Percentiles rank a stretch among this genome's conserved stretches.
Conservation (phyloP, 2,329 filamentous ascomycete genomes). For the Monilinia fructicola region DNA sequence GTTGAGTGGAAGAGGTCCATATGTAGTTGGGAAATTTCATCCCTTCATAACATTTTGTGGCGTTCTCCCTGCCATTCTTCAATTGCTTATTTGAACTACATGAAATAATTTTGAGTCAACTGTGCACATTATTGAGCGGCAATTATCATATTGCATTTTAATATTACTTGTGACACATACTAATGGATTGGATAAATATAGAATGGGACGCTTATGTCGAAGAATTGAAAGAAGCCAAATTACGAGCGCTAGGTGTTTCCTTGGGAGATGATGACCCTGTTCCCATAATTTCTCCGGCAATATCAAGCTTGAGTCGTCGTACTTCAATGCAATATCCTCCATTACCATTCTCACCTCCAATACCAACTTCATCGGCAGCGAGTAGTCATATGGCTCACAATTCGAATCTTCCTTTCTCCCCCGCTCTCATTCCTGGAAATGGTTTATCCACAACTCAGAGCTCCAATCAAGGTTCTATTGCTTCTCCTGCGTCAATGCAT, state of each 20-base stretch:
- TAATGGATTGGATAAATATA: conserved; percentile 27
- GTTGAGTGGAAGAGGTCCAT: not conserved
- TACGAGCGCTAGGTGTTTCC: conserved; percentile 86
- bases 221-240: conserved; percentile 83
- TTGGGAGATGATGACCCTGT: conserved; percentile 69
- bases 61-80: conserved; percentile 10
- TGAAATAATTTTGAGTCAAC: not conserved
- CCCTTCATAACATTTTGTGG: conserved; percentile 2
- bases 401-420: conserved; percentile 54
- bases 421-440: conserved; percentile 57
- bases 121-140: not conserved
- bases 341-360: conserved; percentile 78
- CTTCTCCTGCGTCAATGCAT: conserved; percentile 71
- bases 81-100: conserved; percentile 14
- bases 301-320: conserved; percentile 60
- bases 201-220: conserved; percentile 78
- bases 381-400: conserved; percentile 60
- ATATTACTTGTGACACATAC: conserved; percentile 6
- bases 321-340: conserved; percentile 73
- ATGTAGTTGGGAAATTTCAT: not conserved
- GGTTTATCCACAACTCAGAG: conserved; percentile 61
- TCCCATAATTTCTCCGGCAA: conserved; percentile 65
- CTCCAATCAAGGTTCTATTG: conserved; percentile 62
- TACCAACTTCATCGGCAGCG: conserved; percentile 74
- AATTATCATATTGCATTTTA: conserved; percentile 2